Evolutionary conservation across 2,329 filamentous ascomycete species (phyloP), one percentile per base, ranked within the genome.

Genomic region (Talaromyces pinophilus): DNA sequence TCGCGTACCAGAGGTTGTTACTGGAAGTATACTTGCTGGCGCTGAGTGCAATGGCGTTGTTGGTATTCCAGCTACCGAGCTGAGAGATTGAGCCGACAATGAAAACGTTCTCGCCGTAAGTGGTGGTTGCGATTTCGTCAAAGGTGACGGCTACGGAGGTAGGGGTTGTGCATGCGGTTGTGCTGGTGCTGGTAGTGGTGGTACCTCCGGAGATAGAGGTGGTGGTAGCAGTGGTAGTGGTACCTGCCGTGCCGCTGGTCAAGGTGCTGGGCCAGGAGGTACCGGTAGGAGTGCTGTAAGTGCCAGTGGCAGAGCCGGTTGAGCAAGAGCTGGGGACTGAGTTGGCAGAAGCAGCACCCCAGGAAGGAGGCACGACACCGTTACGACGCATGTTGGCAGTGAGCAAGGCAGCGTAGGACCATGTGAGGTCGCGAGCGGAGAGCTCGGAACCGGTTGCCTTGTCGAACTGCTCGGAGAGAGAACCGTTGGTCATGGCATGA

Each of bases 101-200:
- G 75, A 87, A 90, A 72, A 93, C 83, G 10, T 83, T 87, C 74
- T 92, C 83, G 2, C 90, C 90, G 60, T 76, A 87, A 1, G 73
- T 72, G 0, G 90, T 92, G 1, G 79, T 82, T 25, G 83, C 87
- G 0, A 81, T 72, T 67, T 84, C 86, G 55, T 86, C 80, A 77
- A 92, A 92, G 0, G 86, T 87, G 11, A 92, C 85, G 0, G 84
- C 80, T 7, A 90, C 84, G 0, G 82, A 77, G 0, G 82, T 74
- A 0, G 74, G 71, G 3, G 72, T 71, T 13, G 71, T 70, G 17
- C 71, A 72, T n/a, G 68, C 62, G 3, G 67, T 59, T 5, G 59
- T 66, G 33, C 54, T 59, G n/a, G 65, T 25, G 28, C 15, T 44
- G 2, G 40, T 42, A 63, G 66, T 44, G 5, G 62, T 44, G 22